Conservation (phyloP, 1,284 basidiomycete genomes). For the Phlebopus sp. region DNA sequence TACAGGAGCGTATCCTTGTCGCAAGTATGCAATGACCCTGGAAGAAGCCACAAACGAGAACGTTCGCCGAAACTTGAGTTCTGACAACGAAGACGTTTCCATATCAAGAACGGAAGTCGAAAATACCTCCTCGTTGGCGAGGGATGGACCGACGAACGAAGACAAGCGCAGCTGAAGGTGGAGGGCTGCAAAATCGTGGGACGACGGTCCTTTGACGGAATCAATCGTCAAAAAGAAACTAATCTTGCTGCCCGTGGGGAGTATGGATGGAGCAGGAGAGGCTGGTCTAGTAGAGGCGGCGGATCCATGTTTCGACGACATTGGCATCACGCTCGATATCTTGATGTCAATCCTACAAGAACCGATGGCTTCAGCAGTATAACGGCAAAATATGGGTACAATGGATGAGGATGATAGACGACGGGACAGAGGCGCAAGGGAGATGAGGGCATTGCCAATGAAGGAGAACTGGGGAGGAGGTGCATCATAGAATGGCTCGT, state of each 20-base stretch:
- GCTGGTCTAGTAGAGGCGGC: slow-evolving; percentile 63
- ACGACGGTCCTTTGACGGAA: slow-evolving; percentile 81
- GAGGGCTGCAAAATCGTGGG: slow-evolving; percentile 79
- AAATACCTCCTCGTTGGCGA: slow-evolving; percentile 79
- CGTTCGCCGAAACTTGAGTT: slow-evolving; percentile 76
- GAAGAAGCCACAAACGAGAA: slow-evolving; percentile 76
- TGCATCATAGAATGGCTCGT: slow-evolving; percentile 89
- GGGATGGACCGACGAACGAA: slow-evolving; percentile 71
- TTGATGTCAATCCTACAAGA: slow-evolving; percentile 85
- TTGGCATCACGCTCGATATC: slow-evolving; percentile 65
- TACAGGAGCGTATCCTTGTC: slow-evolving; percentile 75
- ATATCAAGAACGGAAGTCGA: slow-evolving; percentile 75
- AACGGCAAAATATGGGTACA: slow-evolving; percentile 87
- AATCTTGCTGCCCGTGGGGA: slow-evolving; percentile 74
- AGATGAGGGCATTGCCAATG: slow-evolving; percentile 84
- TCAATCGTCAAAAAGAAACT: slow-evolving; percentile 83
- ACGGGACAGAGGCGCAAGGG: slow-evolving; percentile 78
- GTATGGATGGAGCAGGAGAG: slow-evolving; percentile 61
- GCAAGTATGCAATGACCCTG: slow-evolving; percentile 72
- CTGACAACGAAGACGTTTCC: slow-evolving; percentile 66
- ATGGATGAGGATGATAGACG: slow-evolving; percentile 72
- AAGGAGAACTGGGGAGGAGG: slow-evolving; percentile 87
- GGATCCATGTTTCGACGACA: slow-evolving; percentile 58
- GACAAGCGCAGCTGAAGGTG: slow-evolving; percentile 85
- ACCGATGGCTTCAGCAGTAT: slow-evolving; percentile 91